Conservation (phyloP, 805 yeast genomes). For the Candida sonorensis region DNA sequence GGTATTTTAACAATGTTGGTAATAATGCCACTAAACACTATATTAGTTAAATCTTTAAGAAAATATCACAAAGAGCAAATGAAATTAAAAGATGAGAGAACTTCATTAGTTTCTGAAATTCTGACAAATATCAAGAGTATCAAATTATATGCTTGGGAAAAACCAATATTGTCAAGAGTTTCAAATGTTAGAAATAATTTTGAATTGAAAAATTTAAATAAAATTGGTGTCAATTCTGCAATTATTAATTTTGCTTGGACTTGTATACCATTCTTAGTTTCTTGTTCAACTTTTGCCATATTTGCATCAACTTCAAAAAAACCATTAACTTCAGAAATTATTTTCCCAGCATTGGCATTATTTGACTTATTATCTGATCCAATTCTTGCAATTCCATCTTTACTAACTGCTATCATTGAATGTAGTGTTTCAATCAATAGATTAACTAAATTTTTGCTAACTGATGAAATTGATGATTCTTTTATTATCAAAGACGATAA, state of each 20-base stretch:
- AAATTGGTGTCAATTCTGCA: slow-evolving; percentile 42
- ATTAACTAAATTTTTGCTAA: slow-evolving; percentile 40
- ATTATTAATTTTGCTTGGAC: slow-evolving; percentile 51
- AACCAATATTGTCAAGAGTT: slow-evolving; percentile 50
- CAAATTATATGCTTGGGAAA: slow-evolving; percentile 66
- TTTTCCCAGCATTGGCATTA: slow-evolving; percentile 60
- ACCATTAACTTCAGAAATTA: slow-evolving; percentile 61
- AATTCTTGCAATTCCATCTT: slow-evolving; percentile 49
- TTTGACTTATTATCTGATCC: slow-evolving; percentile 55
- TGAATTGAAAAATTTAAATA: slow-evolving; percentile 46
- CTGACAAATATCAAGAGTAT: slow-evolving; percentile 55
- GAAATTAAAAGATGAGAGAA: slow-evolving; percentile 56
- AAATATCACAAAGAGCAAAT: slow-evolving; percentile 46
- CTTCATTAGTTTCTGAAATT: slow-evolving; percentile 52
- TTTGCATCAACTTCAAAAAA: slow-evolving; percentile 37
- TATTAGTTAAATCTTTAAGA: slow-evolving; percentile 39
- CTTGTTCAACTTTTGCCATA: slow-evolving; percentile 52
- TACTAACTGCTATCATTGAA: slow-evolving; percentile 52
- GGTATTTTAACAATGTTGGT: slow-evolving; percentile 48
- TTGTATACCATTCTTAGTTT: slow-evolving; percentile 57
- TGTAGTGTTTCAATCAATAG: slow-evolving; percentile 52
- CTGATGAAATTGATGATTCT: slow-evolving; percentile 34
- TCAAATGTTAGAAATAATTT: slow-evolving; percentile 48
- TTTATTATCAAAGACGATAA: slow-evolving; percentile 22
- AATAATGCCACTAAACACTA: slow-evolving; percentile 53